A percentile compares a stretch with the other conserved stretches of the same genome.
phyloP scores from a whole-genome alignment of 2,329 filamentous ascomycete genomes.

The Thyridium curvatum region DNA sequence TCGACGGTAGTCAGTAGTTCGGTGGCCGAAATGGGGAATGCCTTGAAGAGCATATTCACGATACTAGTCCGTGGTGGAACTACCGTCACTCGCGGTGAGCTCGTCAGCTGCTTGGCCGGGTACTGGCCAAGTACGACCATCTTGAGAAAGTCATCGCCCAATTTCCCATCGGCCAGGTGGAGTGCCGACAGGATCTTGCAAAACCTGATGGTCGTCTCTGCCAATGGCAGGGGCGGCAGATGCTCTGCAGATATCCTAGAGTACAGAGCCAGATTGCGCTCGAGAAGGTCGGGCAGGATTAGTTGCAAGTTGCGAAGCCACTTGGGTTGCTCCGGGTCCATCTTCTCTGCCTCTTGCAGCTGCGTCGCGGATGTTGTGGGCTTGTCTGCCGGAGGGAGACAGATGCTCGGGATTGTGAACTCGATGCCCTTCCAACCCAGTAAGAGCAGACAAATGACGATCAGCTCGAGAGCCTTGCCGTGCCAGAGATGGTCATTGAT shows the following conservation, averaged over 20 bases:
- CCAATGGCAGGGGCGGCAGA: conserved; percentile 63
- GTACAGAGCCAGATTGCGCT: conserved; percentile 70
- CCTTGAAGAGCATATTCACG: conserved; percentile 57
- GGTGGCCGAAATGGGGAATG: conserved; percentile 60
- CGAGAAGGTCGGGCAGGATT: conserved; percentile 66
- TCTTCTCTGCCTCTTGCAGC: conserved; percentile 28
- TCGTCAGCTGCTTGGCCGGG: conserved; percentile 40
- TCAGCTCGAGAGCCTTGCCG: conserved; percentile 86
- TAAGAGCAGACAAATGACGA: conserved; percentile 75
- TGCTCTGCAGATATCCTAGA: conserved; percentile 63
- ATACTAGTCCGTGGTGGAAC: conserved; percentile 57
- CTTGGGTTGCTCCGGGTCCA: conserved; percentile 40
- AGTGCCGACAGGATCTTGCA: conserved; percentile 63
- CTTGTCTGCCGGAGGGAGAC: conserved; percentile 45
- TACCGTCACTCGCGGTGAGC: conserved; percentile 50
- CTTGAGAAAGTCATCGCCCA: conserved; percentile 55
- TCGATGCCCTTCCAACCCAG: conserved; percentile 79
- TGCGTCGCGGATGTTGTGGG: conserved; percentile 17
- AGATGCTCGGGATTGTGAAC: conserved; percentile 65
- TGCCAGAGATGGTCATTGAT: conserved; percentile 96
- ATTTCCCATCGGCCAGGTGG: conserved; percentile 56
- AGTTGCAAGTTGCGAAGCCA: conserved; percentile 48
- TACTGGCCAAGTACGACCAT: conserved; percentile 59
- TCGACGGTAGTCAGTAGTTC: conserved; percentile 69
- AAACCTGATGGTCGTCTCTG: conserved; percentile 68